Conservation (phyloP, 805 yeast genomes). For the Pichia gijzeniarum region DNA sequence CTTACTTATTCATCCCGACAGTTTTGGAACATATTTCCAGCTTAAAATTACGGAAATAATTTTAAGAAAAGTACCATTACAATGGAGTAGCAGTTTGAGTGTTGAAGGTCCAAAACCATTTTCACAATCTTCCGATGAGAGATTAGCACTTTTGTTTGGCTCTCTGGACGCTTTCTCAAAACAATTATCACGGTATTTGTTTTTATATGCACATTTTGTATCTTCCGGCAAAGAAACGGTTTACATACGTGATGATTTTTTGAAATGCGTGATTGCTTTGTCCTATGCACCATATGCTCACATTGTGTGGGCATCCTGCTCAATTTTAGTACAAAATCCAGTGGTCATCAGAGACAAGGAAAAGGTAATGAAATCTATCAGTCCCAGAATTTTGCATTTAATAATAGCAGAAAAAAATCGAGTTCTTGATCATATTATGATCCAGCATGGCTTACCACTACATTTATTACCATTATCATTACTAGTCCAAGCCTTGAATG, state of each 20-base stretch:
- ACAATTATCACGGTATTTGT: conserved; percentile 2
- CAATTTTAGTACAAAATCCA: background rate
- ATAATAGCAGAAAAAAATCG: background rate
- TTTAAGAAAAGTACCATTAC: background rate
- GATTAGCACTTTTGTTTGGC: background rate
- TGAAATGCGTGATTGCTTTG: background rate
- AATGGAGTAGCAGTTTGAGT: background rate
- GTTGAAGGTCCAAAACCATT: background rate
- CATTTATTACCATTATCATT: conserved; percentile 5
- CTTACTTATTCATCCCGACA: background rate
- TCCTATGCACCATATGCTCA: background rate
- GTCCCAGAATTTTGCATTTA: background rate
- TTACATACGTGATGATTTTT: background rate
- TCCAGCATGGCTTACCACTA: background rate
- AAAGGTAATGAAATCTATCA: background rate
- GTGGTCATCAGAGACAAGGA: background rate
- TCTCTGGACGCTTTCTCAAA: background rate
- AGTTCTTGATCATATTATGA: background rate
- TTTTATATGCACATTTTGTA: conserved; percentile 4
- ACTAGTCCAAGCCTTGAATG: background rate
- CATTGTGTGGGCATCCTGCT: conserved; percentile 1
- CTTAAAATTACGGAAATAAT: background rate
- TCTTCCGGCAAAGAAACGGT: background rate
- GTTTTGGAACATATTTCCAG: background rate
- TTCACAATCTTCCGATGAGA: background rate